Conservation (phyloP, 306 rosid species). For the Crataegus laevigata region DNA sequence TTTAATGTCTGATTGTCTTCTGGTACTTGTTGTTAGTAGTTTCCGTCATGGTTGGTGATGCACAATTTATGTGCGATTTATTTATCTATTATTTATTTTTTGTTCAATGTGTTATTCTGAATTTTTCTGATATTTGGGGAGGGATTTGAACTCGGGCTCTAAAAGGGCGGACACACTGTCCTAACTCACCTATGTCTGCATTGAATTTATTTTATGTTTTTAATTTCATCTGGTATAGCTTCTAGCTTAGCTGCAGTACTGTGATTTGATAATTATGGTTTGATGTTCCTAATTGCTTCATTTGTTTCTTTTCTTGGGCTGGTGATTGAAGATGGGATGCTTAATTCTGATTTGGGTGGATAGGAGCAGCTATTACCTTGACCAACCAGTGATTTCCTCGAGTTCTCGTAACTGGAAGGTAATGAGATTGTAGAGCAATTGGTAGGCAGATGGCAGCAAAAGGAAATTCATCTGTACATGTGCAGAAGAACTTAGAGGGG, state of each 20-base stretch:
- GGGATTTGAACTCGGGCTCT: too few relatives aligned
- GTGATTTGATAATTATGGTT: neutral
- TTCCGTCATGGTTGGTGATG: conserved; percentile 6
- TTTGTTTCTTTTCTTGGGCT: neutral
- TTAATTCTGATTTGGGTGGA: conserved; percentile 28
- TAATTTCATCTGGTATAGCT: conserved; percentile 1
- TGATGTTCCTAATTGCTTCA: conserved; percentile 12
- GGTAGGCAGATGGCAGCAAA: conserved; percentile 42
- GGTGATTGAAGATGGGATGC: conserved; percentile 23
- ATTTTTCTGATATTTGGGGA: too few relatives aligned
- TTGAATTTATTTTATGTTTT: neutral
- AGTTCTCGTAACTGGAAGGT: conserved; percentile 8
- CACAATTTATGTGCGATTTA: conserved; percentile 4
- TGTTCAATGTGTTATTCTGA: too few relatives aligned
- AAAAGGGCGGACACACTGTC: too few relatives aligned
- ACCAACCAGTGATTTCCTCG: conserved; percentile 2
- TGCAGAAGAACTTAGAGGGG: conserved; percentile 34
- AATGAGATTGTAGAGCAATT: conserved; percentile 24
- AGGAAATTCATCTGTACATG: conserved; percentile 37
- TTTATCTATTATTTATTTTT: neutral
- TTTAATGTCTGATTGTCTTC: conserved; percentile 22
- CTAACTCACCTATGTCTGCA: neutral
- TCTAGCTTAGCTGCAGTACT: conserved; percentile 15
- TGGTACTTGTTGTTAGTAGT: neutral
- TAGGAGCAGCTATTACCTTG: conserved; percentile 15